These are phyloP conservation scores for Wickerhamomyces canadensis DNA, from an alignment of 805 yeast species.

Conservation along the genomic window DNA sequence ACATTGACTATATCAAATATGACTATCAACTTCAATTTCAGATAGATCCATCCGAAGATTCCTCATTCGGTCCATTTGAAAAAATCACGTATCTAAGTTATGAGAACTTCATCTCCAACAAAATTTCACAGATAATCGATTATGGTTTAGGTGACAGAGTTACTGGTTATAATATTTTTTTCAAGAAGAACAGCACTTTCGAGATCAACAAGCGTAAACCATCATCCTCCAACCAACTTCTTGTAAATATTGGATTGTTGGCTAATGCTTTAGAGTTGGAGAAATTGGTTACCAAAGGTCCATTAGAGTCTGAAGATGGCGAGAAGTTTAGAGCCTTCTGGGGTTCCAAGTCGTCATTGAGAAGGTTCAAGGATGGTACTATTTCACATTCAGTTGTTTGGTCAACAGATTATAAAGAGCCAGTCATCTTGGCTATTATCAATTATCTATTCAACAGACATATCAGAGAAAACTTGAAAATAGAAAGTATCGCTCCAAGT, in stretches of 20 bases:
- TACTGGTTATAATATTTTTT: constrained; percentile 28
- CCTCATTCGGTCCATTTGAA: constrained; percentile 60
- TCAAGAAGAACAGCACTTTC: constrained; percentile 25
- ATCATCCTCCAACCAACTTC: constrained; percentile 23
- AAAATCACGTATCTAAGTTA: constrained; percentile 66
- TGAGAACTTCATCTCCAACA: constrained; percentile 60
- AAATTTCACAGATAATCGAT: constrained; percentile 50
- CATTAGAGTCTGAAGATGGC: constrained; percentile 54
- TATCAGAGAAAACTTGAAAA: constrained; percentile 36
- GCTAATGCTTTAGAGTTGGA: constrained; percentile 72
- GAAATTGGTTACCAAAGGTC: constrained; percentile 83
- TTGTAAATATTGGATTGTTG: constrained; percentile 53
- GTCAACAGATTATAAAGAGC: constrained; percentile 52
- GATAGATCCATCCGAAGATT: constrained; percentile 35
- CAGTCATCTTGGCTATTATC: constrained; percentile 61
- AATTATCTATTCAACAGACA: constrained; percentile 62
- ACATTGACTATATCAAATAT: constrained; percentile 49
- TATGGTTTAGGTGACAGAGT: constrained; percentile 51
- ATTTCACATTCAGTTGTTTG: constrained; percentile 90
- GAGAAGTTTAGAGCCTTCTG: constrained; percentile 75
- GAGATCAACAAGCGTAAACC: constrained; percentile 50
- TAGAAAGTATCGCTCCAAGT: constrained; percentile 31
- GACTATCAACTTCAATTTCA: constrained; percentile 52
- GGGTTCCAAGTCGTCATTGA: constrained; percentile 80
- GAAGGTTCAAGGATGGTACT: constrained; percentile 90